phyloP scores from a whole-genome alignment of 2,329 filamentous ascomycete genomes.

The Aspergillus aculeatus region DNA sequence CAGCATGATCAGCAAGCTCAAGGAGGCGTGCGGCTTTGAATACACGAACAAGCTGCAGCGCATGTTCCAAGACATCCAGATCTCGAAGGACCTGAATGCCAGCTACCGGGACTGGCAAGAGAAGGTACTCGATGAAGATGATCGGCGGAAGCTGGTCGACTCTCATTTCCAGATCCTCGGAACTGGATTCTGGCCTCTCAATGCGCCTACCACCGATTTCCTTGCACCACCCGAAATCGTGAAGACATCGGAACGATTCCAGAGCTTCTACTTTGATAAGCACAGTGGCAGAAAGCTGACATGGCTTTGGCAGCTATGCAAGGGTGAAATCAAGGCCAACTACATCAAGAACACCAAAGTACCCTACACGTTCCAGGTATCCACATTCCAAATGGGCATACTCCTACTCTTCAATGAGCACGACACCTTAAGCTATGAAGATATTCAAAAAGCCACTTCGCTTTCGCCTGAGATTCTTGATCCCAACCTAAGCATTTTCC shows the following conservation, averaged over 20 bases:
- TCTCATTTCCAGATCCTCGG: constrained; percentile 90
- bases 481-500: constrained; percentile 77
- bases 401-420: constrained; percentile 91
- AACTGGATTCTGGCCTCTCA: constrained; percentile 95
- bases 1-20: constrained; percentile 98
- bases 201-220: constrained; percentile 82
- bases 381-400: constrained; percentile 96
- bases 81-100: constrained; percentile 92
- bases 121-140: constrained; percentile 62
- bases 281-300: constrained; percentile 95
- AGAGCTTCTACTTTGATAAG: constrained; percentile 91
- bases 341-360: constrained; percentile 88
- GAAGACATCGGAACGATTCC: constrained; percentile 85
- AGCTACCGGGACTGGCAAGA: constrained; percentile 79
- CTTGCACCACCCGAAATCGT: constrained; percentile 81
- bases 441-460: constrained; percentile 78
- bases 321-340: constrained; percentile 91
- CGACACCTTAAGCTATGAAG: constrained; percentile 80
- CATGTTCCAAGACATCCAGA: constrained; percentile 99
- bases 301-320: constrained; percentile 98
- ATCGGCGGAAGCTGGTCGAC: constrained; percentile 70
- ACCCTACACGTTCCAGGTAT: constrained; percentile 95
- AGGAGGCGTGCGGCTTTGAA: constrained; percentile 97
- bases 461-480: constrained; percentile 81
- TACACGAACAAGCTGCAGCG: constrained; percentile 99